Conservation (phyloP, 495 filamentous ascomycete species). For the Annulohypoxylon moriforme region DNA sequence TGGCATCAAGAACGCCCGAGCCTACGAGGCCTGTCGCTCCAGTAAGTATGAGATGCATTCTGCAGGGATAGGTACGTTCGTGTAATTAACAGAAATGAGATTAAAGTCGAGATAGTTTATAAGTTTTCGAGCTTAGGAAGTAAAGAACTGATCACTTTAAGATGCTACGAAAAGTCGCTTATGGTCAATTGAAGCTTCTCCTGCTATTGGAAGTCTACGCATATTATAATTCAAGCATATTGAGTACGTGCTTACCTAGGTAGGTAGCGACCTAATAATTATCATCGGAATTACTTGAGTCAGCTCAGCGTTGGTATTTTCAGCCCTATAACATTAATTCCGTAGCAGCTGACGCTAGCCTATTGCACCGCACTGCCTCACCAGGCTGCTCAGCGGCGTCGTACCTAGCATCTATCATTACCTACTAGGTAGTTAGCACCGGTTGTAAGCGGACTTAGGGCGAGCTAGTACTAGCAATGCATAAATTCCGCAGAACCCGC, state of each 20-base stretch:
- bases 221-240: too few species aligned
- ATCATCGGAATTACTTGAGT: background rate
- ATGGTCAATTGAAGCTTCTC: background rate
- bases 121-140: background rate
- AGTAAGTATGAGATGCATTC: constrained; percentile 79
- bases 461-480: background rate
- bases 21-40: constrained; percentile 81
- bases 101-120: background rate
- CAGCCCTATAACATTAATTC: constrained; percentile 17
- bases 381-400: background rate
- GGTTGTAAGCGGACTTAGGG: constrained; percentile 29
- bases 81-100: background rate
- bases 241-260: too few species aligned
- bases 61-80: background rate
- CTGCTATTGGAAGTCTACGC: background rate
- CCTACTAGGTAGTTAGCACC: too few species aligned
- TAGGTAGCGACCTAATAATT: too few species aligned
- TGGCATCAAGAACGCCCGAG: constrained; percentile 69
- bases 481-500: constrained; percentile 25
- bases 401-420: background rate
- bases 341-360: constrained; percentile 24
- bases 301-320: constrained; percentile 2
- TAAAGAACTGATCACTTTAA: background rate
- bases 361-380: background rate
- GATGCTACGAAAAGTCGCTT: background rate